Conservation (phyloP, 768 basidiomycete genomes). For the Pleurotus giganteus region DNA sequence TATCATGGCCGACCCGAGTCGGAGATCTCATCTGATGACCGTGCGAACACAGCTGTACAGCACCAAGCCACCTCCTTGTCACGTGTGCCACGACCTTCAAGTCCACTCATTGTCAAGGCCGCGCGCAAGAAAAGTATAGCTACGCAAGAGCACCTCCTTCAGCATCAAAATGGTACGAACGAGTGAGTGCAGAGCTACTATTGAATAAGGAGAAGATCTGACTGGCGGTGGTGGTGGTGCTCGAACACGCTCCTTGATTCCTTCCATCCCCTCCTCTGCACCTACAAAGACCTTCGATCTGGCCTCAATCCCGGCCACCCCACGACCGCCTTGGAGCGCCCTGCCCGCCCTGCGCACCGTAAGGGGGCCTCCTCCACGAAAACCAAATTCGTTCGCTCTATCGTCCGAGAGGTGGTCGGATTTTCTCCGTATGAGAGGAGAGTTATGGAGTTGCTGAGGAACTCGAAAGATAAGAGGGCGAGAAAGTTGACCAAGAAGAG, state of each 20-base stretch:
- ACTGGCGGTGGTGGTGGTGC: neutral
- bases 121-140: neutral
- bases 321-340: conserved; percentile 80
- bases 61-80: conserved; percentile 42
- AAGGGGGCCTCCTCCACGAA: conserved; percentile 90
- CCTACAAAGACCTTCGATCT: conserved; percentile 67
- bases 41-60: conserved; percentile 51
- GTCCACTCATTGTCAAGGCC: neutral
- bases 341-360: conserved; percentile 78
- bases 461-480: conserved; percentile 99
- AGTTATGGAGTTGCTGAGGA: conserved; percentile 96
- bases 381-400: conserved; percentile 90
- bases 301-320: conserved; percentile 89
- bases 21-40: conserved; percentile 1
- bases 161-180: conserved; percentile 66
- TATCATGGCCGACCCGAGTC: neutral
- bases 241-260: neutral
- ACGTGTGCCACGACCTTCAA: neutral
- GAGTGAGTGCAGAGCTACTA: conserved; percentile 48
- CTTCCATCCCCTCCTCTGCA: conserved; percentile 14
- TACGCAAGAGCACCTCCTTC: conserved; percentile 3
- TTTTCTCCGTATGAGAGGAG: conserved; percentile 98
- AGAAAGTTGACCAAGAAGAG: conserved; percentile 99
- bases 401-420: conserved; percentile 95
- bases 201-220: neutral